Evolutionary conservation across 768 basidiomycete genomes (phyloP).

Genomic region (Crucibulum laeve): DNA sequence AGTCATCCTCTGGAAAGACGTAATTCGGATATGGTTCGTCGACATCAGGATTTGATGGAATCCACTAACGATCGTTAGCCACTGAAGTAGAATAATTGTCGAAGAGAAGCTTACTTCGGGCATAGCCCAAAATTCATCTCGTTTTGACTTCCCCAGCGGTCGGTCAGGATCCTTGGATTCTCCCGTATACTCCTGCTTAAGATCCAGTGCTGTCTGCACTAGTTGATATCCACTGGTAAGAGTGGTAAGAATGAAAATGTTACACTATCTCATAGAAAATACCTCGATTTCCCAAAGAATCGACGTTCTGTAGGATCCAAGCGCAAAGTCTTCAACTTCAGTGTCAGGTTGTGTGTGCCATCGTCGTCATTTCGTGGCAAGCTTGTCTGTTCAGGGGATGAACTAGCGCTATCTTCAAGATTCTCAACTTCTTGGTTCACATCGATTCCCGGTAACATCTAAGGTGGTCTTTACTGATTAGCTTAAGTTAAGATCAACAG

Average conservation of each 20-base stretch:
- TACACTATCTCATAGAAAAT: too few relatives aligned
- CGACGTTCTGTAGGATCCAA: slow-evolving; percentile 33
- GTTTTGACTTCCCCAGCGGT: slow-evolving; percentile 18
- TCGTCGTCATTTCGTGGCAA: slow-evolving; percentile 29
- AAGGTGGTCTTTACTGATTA: background rate
- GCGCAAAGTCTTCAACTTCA: slow-evolving; percentile 29
- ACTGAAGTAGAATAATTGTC: background rate
- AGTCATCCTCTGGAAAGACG: slow-evolving; percentile 47
- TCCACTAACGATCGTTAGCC: slow-evolving; percentile 23
- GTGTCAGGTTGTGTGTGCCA: slow-evolving; percentile 17
- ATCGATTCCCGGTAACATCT: slow-evolving; percentile 54
- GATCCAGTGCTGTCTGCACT: slow-evolving; percentile 49
- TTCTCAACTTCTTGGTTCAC: slow-evolving; percentile 52
- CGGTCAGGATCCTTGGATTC: background rate
- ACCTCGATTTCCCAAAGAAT: slow-evolving; percentile 53
- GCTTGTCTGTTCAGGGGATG: slow-evolving; percentile 22
- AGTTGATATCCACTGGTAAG: slow-evolving; percentile 43
- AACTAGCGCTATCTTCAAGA: slow-evolving; percentile 28
- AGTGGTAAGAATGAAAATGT: too few relatives aligned
- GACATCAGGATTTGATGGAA: slow-evolving; percentile 16
- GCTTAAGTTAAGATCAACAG: background rate
- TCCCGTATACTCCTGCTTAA: slow-evolving; percentile 52
- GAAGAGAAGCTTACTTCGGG: slow-evolving; percentile 32
- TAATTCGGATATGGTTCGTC: slow-evolving; percentile 20
- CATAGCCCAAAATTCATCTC: slow-evolving; percentile 46